A percentile compares a stretch with the other conserved stretches of the same genome.
These are phyloP conservation scores for Paracoccidioides lutzii DNA, from an alignment of 2,329 filamentous ascomycete species.

Conservation along the genomic window DNA sequence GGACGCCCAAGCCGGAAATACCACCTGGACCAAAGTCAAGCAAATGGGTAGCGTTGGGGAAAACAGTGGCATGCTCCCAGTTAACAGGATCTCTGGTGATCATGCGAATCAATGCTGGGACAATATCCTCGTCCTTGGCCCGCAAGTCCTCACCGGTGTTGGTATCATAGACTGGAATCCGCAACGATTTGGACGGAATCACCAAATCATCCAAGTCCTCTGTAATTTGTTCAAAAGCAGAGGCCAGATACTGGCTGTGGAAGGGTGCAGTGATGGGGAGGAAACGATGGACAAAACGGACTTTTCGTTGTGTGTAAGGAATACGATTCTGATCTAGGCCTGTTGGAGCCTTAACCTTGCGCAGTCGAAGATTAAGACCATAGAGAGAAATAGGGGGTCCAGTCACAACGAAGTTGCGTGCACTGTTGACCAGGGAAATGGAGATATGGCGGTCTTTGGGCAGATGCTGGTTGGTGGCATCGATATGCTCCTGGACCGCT, in stretches of 20 bases:
- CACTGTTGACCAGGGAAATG: slow-evolving; percentile 93
- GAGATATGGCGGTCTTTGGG: slow-evolving; percentile 84
- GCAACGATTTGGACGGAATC: slow-evolving; percentile 60
- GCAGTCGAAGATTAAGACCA: slow-evolving; percentile 84
- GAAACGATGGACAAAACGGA: slow-evolving; percentile 94
- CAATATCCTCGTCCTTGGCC: slow-evolving; percentile 57
- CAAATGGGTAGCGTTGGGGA: slow-evolving; percentile 83
- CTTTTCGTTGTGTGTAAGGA: slow-evolving; percentile 88
- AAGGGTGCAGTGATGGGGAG: slow-evolving; percentile 95
- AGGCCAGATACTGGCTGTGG: slow-evolving; percentile 84
- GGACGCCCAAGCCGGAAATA: slow-evolving; percentile 85
- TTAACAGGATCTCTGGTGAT: slow-evolving; percentile 90
- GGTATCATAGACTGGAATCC: slow-evolving; percentile 80
- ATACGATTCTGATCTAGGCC: slow-evolving; percentile 90
- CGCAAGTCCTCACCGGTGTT: slow-evolving; percentile 75
- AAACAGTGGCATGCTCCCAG: slow-evolving; percentile 90
- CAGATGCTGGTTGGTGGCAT: slow-evolving; percentile 92
- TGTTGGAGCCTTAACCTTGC: slow-evolving; percentile 96
- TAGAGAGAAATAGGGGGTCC: slow-evolving; percentile 92
- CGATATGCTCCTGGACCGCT: slow-evolving; percentile 90
- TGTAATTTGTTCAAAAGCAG: slow-evolving; percentile 70
- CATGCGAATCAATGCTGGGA: slow-evolving; percentile 75
- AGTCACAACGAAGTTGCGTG: slow-evolving; percentile 91
- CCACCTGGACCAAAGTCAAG: slow-evolving; percentile 94
- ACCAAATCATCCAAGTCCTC: slow-evolving; percentile 74